Evolutionary conservation across 2,329 filamentous ascomycete species (phyloP), one percentile per base, ranked within the genome.

Genomic region (Fusarium poae): DNA sequence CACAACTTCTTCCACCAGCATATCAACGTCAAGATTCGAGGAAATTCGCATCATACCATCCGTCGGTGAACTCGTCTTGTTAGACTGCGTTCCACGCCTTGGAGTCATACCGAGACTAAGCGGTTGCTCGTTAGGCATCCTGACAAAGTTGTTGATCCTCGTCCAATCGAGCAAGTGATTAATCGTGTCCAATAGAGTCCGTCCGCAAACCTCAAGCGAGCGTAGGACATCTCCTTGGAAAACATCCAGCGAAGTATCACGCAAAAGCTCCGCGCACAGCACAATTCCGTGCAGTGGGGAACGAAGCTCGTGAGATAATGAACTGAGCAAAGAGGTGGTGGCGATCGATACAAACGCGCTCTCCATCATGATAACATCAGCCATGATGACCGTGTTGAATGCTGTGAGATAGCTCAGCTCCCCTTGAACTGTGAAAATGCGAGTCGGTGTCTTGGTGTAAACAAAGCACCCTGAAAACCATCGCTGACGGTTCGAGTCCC

Each of bases 221-320:
- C 82, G 78, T 1, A 85, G 72, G 27, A 85, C 78, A 27, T 83
- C 81, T 4, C 79, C 77, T 61, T 87, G 85, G n/a, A 81, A 79
- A 4, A 79, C 79, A 51, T 80, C 79, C 29, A 88, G 76, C 0
- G 77, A 54, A 0, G 84, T 86, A 12, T 88, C 85, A 8, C 82
- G 79, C 1, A 89, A 71, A 8, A 88, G 77, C 65, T 88, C 86
- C 0, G 82, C 79, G 58, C 79, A 86, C 0, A 85, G 83, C 0
- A 90, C 75, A 32, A 90, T 84, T 3, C 88, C 88, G 58, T 90
- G 88, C 2, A 90, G 77, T 0, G 88, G 88, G 7, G 85, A 88
- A 10, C 88, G 81, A 12, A 90, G 78, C 70, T 90, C 88, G 69
- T 90, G 88, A 3, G 85, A 88, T 13, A 90, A 83, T 5, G 85